A percentile compares a stretch with the other conserved stretches of the same genome.
phyloP scores from a whole-genome alignment of 2,329 filamentous ascomycete species.

The Biscogniauxia mediterranea region DNA sequence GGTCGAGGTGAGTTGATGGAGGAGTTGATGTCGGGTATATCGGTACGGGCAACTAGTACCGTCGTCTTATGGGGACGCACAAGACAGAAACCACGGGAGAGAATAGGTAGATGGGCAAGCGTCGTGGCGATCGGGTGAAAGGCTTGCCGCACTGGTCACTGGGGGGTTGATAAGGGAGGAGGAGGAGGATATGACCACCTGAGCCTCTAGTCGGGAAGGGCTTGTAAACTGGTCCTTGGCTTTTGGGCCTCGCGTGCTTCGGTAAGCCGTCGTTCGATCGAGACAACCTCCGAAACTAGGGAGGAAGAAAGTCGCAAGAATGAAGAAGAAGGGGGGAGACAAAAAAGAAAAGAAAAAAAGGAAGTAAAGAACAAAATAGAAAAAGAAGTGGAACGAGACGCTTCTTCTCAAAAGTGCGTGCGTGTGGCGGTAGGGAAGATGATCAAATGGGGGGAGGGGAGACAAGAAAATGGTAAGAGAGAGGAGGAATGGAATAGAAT shows the following conservation, averaged over 20 bases:
- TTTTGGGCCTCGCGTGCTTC: not conserved
- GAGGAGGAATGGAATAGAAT: conserved; percentile 11
- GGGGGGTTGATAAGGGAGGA: not conserved
- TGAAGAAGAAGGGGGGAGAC: not conserved
- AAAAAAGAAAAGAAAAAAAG: conserved; percentile 2
- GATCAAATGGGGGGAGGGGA: conserved; percentile 3
- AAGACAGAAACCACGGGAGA: not conserved
- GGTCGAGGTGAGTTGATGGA: not conserved
- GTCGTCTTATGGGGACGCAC: not conserved
- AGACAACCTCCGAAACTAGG: not conserved
- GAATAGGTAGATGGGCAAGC: not conserved
- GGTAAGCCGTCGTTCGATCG: not conserved
- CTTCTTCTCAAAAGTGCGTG: not conserved
- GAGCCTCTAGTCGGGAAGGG: not conserved
- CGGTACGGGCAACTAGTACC: not conserved
- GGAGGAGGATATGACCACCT: not conserved
- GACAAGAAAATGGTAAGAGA: conserved; percentile 11
- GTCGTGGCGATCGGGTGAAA: not conserved
- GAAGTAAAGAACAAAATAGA: conserved; percentile 2
- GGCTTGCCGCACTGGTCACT: not conserved
- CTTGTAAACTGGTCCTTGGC: not conserved
- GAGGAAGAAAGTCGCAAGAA: not conserved
- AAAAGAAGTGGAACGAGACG: conserved; percentile 4
- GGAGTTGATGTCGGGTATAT: not conserved
- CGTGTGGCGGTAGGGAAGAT: not conserved